Evolutionary conservation across 306 rosid species (phyloP), one percentile per base, ranked within the genome.

Genomic region (Lathyrus aphaca): DNA sequence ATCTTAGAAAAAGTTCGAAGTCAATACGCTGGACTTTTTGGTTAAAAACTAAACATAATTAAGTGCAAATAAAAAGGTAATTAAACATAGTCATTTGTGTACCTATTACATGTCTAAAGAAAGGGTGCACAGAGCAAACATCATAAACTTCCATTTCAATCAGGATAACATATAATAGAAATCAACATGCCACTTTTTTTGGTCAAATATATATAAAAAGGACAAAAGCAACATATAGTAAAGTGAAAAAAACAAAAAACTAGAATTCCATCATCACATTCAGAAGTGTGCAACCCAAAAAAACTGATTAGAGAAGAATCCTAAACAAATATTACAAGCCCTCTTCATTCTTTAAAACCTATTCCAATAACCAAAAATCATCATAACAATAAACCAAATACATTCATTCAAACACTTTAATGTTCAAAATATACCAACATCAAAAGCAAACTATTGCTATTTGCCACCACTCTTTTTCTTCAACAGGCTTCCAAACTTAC

Each of bases 401-500:
- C 81, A 35, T 35, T 35, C 39, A 35, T 35, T 35, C 39, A 74
- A 68, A 69, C 78, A 74, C 83, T 82, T 78, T 78, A 74, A 81
- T 78, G 83, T 82, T 72, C 75, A 81, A 71, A 57, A 79, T 82
- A 79, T 82, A 79, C 81, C 77, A 73, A 73, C 77, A 73, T 66
- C 64, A 54, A 19, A 54, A 48, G 48, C 21, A 63, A 18, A 39
- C 92, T 91, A 54, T 49, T 49, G 56, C 58, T 5, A 21, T 77
- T 50, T 50, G 56, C 59, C 5, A 21, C 79, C 43, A 81, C 90
- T 32, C 85, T 87, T 94, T 84, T 94, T 94, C 96, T 94, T 94
- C 32, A 94, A 87, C 53, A 94, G 86, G 82, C 93, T 87, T 73
- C 99, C 99, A 14, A 94, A 88, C 77, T 94, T 94, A 21, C 82